Evolutionary conservation across 768 basidiomycete genomes (phyloP).

Genomic region (Pulveroboletus sp.): DNA sequence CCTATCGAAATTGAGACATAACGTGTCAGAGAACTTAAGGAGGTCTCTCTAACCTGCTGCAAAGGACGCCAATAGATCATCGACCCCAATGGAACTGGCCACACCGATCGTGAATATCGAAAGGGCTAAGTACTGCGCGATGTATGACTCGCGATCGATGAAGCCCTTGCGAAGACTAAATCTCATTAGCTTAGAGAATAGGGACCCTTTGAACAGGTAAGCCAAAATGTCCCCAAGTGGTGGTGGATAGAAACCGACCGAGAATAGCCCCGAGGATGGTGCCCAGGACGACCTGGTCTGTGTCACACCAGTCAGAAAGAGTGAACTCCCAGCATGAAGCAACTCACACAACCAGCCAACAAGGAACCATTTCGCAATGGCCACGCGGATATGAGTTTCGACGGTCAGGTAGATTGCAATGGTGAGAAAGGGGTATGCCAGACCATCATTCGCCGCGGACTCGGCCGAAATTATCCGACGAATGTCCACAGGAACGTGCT

Average conservation of each 20-base stretch:
- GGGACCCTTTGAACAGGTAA: conserved; percentile 41
- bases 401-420: conserved; percentile 83
- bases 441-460: conserved; percentile 92
- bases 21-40: not conserved
- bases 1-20: conserved; percentile 42
- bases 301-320: not conserved
- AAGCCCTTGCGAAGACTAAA: conserved; percentile 55
- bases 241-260: conserved; percentile 27
- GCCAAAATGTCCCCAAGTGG: not conserved
- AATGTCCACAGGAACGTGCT: conserved; percentile 69
- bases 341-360: conserved; percentile 69
- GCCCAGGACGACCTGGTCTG: conserved; percentile 81
- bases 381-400: conserved; percentile 55
- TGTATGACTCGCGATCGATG: conserved; percentile 80
- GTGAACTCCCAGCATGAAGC: not conserved
- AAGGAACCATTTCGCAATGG: conserved; percentile 81
- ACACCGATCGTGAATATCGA: conserved; percentile 75
- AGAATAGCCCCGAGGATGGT: conserved; percentile 58
- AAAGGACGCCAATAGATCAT: conserved; percentile 88
- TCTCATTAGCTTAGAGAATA: conserved; percentile 72
- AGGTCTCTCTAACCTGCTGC: conserved; percentile 53
- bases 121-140: conserved; percentile 77
- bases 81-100: conserved; percentile 73
- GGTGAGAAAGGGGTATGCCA: conserved; percentile 89
- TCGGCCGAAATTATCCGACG: conserved; percentile 83